Evolutionary conservation across 495 filamentous ascomycete species (phyloP).

Genomic region (Pseudotulostoma volvatum): DNA sequence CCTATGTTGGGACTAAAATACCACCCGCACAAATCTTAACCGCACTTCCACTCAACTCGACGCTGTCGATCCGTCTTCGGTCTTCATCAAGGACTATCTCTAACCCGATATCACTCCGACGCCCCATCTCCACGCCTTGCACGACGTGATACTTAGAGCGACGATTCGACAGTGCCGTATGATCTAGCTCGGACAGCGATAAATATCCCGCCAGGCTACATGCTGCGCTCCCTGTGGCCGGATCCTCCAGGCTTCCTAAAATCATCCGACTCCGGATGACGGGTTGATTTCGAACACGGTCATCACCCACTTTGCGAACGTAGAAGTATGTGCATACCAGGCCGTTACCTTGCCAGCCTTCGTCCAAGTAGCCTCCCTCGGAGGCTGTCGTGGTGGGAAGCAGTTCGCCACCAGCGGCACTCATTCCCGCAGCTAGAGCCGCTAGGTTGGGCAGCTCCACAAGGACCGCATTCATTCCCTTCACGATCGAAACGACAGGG

Average conservation of each 20-base stretch:
- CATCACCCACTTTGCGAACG: slow-evolving; percentile 25
- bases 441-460: slow-evolving; percentile 33
- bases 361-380: slow-evolving; percentile 29
- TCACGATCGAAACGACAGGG: slow-evolving; percentile 46
- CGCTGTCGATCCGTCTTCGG: slow-evolving; percentile 20
- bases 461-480: slow-evolving; percentile 55
- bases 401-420: slow-evolving; percentile 13
- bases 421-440: slow-evolving; percentile 16
- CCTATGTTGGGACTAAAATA: slow-evolving; percentile 15
- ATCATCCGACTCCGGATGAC: slow-evolving; percentile 32
- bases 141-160: slow-evolving; percentile 34
- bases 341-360: slow-evolving; percentile 35
- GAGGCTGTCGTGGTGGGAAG: slow-evolving; percentile 3
- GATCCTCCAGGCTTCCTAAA: slow-evolving; percentile 42
- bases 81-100: slow-evolving; percentile 18
- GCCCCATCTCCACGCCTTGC: slow-evolving; percentile 70
- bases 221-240: slow-evolving; percentile 54
- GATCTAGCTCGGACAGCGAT: slow-evolving; percentile 24
- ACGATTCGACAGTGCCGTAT: slow-evolving; percentile 4
- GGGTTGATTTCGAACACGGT: slow-evolving; percentile 12
- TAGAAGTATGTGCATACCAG: slow-evolving; percentile 43
- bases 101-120: slow-evolving; percentile 42
- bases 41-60: slow-evolving; percentile 39
- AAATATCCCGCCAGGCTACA: slow-evolving; percentile 42
- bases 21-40: slow-evolving; percentile 42